Percentiles rank a stretch among this genome's conserved stretches.
phyloP scores from a whole-genome alignment of 306 rosid genomes.

The Vigna reflexopilosa region DNA sequence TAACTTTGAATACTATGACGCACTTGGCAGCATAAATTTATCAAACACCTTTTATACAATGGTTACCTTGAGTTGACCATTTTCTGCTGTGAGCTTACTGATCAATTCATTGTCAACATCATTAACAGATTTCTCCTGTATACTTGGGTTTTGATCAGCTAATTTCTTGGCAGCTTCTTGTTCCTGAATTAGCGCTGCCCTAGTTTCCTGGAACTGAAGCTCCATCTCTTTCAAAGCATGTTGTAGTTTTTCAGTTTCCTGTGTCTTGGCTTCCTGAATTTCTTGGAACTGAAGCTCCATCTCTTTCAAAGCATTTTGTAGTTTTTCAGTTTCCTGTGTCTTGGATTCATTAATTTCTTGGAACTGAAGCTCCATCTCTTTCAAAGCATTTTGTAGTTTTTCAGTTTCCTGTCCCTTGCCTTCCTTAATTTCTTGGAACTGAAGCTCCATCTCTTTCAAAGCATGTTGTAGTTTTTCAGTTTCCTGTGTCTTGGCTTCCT shows the following conservation, averaged over 20 bases:
- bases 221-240: conserved; percentile 45
- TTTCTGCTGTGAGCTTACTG: conserved; percentile 38
- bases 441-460: conserved; percentile 48
- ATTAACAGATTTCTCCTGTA: conserved; percentile 53
- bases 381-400: neutral
- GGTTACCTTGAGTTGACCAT: conserved; percentile 46
- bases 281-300: conserved; percentile 36
- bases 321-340: neutral
- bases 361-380: conserved; percentile 46
- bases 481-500: conserved; percentile 9
- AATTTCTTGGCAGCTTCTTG: conserved; percentile 54
- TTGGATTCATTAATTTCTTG: conserved; percentile 6
- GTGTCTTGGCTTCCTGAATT: conserved; percentile 9
- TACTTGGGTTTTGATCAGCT: conserved; percentile 49
- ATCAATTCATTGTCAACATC: conserved; percentile 32
- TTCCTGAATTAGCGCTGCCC: conserved; percentile 61
- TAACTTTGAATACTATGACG: conserved; percentile 18
- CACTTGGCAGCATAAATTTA: neutral
- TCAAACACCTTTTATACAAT: conserved; percentile 16
- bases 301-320: conserved; percentile 36
- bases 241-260: conserved; percentile 4
- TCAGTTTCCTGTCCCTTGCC: conserved; percentile 15
- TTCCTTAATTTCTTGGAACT: conserved; percentile 51
- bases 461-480: neutral
- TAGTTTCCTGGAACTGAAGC: conserved; percentile 47